Conservation (phyloP, 306 rosid species). For the apple (Malus domestica) region DNA sequence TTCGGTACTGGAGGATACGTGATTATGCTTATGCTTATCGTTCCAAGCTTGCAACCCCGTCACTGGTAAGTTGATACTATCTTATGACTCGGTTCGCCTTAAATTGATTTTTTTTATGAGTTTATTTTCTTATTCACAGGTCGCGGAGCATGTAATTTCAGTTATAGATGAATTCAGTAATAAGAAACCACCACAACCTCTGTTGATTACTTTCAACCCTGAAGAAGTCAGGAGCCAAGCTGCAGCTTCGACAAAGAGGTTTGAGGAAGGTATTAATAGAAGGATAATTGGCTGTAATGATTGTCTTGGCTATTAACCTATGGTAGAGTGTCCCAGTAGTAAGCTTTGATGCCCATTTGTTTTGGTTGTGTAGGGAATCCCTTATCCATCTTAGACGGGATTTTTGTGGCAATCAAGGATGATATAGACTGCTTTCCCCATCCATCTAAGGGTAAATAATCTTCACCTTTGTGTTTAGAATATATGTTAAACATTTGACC, state of each 20-base stretch:
- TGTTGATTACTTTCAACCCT: conserved; percentile 72
- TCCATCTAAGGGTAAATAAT: conserved; percentile 67
- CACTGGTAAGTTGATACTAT: conserved; percentile 41
- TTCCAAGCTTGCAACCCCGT: conserved; percentile 62
- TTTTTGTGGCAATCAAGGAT: conserved; percentile 91
- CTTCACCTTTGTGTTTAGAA: neutral
- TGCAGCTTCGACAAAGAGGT: conserved; percentile 76
- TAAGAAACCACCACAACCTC: conserved; percentile 51
- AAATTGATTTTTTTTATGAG: conserved; percentile 4
- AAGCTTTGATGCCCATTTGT: conserved; percentile 6
- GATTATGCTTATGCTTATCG: conserved; percentile 91
- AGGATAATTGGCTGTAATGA: neutral
- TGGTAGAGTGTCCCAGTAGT: conserved; percentile 3
- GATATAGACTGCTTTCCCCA: conserved; percentile 87
- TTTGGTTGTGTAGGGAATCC: conserved; percentile 56
- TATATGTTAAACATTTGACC: neutral
- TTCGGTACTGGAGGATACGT: conserved; percentile 87
- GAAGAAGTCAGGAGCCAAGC: conserved; percentile 78
- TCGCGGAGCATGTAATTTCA: conserved; percentile 68
- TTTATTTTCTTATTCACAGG: conserved; percentile 23
- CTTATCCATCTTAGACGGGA: conserved; percentile 86
- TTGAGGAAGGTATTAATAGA: conserved; percentile 59
- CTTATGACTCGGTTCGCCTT: neutral
- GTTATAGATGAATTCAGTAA: conserved; percentile 47
- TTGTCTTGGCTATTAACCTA: neutral